Base-by-base conservation (phyloP, 2,329 filamentous ascomycete species). In the Colletotrichum tofieldiae region DNA sequence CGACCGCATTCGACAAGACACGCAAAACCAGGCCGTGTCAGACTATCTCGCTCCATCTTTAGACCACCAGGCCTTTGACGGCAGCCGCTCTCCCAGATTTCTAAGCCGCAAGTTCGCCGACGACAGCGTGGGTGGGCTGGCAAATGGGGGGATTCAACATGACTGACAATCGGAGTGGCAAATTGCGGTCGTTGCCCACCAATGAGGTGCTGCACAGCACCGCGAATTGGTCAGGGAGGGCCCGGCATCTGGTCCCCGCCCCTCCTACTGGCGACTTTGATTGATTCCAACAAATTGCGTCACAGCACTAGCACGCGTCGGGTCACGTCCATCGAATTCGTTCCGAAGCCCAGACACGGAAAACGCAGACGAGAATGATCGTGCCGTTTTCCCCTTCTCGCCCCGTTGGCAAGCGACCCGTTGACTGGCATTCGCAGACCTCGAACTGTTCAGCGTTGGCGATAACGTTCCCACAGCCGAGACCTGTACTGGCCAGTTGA, bases 231-330 rank as follows among this genome's bases (percentile, higher is more conserved):
- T 39, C 47, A 72, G 63, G 69, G 56, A 58, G 63, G 67, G 29
- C 62, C 58, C 41, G 54, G 67, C 26, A 61, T 60, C 63, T 61
- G 45, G 47, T 43, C 45, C 47, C 68, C 51, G 58, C 65, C 43
- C 43, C 39, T 69, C 39, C 32, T 14, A 59, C 18, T 56, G 52
- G 51, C 65, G 65, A 66, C 52, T 73, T 55, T 47, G 49, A 23
- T 23, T 56, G 23, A 51, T 62, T 63, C 45, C 47, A 64, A 73
- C 60, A 70, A 65, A 74, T 73, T 73, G 72, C 70, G 65, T 74
- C 72, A 74, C 70, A 67, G 52, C 65, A 61, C 70, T 69, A 65
- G 65, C 16, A 67, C 69, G 18, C 47, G 59, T 67, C 49, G 41
- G 32, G 67, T 52, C 47, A 71, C 66, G 11, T 59, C 61, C 41